Base-by-base conservation (phyloP, 2,329 filamentous ascomycete species). In the Knufia petricola region DNA sequence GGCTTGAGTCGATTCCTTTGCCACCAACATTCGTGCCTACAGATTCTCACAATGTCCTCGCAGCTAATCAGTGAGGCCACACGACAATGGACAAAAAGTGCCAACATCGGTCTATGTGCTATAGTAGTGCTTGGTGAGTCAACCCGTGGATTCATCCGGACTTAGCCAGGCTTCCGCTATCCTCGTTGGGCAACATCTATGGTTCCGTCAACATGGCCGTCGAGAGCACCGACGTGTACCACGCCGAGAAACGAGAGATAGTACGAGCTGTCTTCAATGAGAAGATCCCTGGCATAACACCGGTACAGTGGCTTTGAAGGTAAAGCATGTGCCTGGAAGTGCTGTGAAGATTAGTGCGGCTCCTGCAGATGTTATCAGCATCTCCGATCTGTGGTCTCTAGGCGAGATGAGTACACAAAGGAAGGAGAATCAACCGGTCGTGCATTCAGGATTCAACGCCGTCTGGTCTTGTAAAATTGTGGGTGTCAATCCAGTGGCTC, bases 211-310 rank as follows among this genome's bases (percentile, higher is more conserved):
- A 45, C 36, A 63, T 60, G 0, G 54, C 66, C 0, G 67, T 63
- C 44, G 50, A 57, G 6, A 50, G 66, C 17, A 58, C 58, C 7
- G 60, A 67, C 34, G 55, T 55, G 0, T 68, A 62, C 43, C 58
- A 68, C 39, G 52, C 55, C 0, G n/a, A 15, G 17, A 15, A 57
- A 50, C 1, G 52, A 66, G n/a, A 52, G 23, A 1, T 66, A 65
- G 65, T 43, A 43, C 6, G 41, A 44, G 15, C 43, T 61, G 10
- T 41, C 47, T 1, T 46, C 59, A 0, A 66, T 67, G 65, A 41
- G 46, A 1, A 7, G 62, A n/a, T n/a, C 66, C 66, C 2, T 53
- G 64, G 19, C 65, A 68, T 48, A 64, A 64, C 0, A 65, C 62
- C 1, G 49, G 55, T 1, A 65, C 61, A 8, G 64, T 58, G 2